Base-by-base conservation (phyloP, 305 asterid genomes). In the Salvia sclarea region DNA sequence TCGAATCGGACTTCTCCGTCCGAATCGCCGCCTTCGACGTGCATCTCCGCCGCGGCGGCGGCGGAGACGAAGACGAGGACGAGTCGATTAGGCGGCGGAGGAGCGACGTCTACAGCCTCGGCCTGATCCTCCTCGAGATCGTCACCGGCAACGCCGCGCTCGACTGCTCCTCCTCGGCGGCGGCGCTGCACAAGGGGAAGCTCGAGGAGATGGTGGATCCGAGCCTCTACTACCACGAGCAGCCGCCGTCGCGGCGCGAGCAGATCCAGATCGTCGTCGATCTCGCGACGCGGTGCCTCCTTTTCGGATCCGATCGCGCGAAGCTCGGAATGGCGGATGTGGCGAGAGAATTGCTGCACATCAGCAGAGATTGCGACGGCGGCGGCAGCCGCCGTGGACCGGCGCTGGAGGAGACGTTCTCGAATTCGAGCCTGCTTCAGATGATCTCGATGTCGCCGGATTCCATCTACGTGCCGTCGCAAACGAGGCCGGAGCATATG, bases 371-470 rank as follows among this genome's bases (percentile, higher is more conserved):
- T 1, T 74, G 74, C 20, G 66, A 72, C 10, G 86, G 75, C 38
- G 83, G 85, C 11, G 65, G 80, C 55, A 70, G 84, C 54, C 64
- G 80, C 45, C 69, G 84, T 40, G 84, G 85, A 5, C 80, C 89
- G 35, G 79, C 74, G 1, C 78, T 86, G 62, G 90, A 88, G 79
- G 96, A 88, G 55, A 88, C 93, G 2, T 88, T 88, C 67, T 88
- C 96, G 8, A 88, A 88, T 71, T 88, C 96, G 6, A 88, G 96
- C 70, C 86, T 88, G 11, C 96, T 88, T 16, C 93, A 88, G 55
- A 88, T 88, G 96, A 84, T 86, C 73, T 88, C 96, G 0, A 83
- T 84, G 87, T 88, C 96, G 4, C 96, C 96, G 20, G 95, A 88
- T 73, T 88, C 95, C 17, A 64, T 74, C 54, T 69, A 82, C 65